Base-by-base conservation (phyloP, 1,284 basidiomycete genomes). In the Athelia psychrophila region DNA sequence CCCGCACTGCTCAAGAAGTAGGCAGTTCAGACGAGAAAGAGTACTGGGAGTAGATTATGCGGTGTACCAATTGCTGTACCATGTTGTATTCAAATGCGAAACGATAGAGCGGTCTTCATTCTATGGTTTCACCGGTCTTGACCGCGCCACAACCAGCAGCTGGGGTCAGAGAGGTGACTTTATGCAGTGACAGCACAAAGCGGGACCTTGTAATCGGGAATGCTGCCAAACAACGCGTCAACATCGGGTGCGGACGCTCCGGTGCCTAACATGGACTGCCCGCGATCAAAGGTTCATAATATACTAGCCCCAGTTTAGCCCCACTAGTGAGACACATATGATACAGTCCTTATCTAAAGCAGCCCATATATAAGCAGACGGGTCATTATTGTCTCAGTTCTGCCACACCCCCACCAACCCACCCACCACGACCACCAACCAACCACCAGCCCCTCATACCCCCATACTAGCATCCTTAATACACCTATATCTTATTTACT, bases 1-100 rank as follows among this genome's bases (percentile, higher is more conserved):
- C 93, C 93, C 50, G 86, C 84, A 54, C 77, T 95, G 60, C 74
- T 81, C 69, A 81, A 84, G 77, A 86, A 88, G 74, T 81, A 72
- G 75, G 65, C 5, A 30, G 27, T 30, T 6, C 6, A 5, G 25
- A 64, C 38, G 12, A 22, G 46, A 52, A 38, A 32, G 42, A 19
- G 44, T 47, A 15, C n/a, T 44, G 8, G 3, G 40, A 30, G 23
- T 18, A 18, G 22, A 23, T 35, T 23, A 42, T 42, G 16, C 6
- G n/a, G 6, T 8, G n/a, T 42, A 6, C 5, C n/a, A 8, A 6
- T 42, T 8, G 6, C 22, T 42, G 38, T 42, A 42, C 18, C 22
- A 18, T 42, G 38, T 42, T 42, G 38, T 42, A 42, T 23, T 42
- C 18, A 42, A 42, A 42, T 19, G 38, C 38, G 22, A 23, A 42